phyloP scores from a whole-genome alignment of 2,329 filamentous ascomycete species.

The Neonectria ditissima region DNA sequence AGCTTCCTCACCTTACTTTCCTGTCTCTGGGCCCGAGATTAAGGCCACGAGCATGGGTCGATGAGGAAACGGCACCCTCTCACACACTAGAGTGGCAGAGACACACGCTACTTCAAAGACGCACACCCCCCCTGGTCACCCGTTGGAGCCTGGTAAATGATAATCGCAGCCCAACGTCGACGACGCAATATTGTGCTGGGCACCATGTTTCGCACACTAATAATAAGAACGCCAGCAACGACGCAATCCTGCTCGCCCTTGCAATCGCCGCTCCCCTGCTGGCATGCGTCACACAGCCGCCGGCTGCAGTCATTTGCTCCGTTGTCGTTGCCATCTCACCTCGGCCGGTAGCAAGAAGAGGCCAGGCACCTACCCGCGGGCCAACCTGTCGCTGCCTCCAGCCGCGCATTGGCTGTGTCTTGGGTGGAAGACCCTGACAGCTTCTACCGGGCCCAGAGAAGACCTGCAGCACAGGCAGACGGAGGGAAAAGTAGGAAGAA shows the following conservation, averaged over 20 bases:
- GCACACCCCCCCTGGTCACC: slow-evolving; percentile 34
- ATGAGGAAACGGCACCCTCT: slow-evolving; percentile 33
- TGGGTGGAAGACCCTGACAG: slow-evolving; percentile 7
- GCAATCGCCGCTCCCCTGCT: slow-evolving; percentile 38
- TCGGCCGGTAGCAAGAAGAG: neutral
- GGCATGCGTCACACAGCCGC: slow-evolving; percentile 42
- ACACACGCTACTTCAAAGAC: slow-evolving; percentile 2
- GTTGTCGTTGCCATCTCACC: slow-evolving; percentile 2
- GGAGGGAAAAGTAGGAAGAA: neutral
- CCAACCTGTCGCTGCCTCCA: neutral
- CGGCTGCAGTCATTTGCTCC: slow-evolving; percentile 25
- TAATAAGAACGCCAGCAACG: slow-evolving; percentile 33
- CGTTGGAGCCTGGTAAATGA: slow-evolving; percentile 41
- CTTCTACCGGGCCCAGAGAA: slow-evolving; percentile 3
- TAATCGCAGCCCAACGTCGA: slow-evolving; percentile 44
- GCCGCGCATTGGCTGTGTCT: slow-evolving; percentile 12
- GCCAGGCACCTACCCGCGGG: slow-evolving; percentile 6
- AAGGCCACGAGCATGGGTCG: slow-evolving; percentile 43
- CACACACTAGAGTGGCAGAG: slow-evolving; percentile 10
- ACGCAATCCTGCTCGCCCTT: slow-evolving; percentile 33
- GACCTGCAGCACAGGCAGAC: slow-evolving; percentile 8
- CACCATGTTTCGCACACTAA: slow-evolving; percentile 46
- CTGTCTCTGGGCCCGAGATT: slow-evolving; percentile 43
- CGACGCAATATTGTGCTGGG: slow-evolving; percentile 40
- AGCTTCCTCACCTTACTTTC: slow-evolving; percentile 41